A percentile compares a stretch with the other conserved stretches of the same genome.
These are phyloP conservation scores for Candida caryicola DNA, from an alignment of 805 yeast genomes.

Conservation along the genomic window DNA sequence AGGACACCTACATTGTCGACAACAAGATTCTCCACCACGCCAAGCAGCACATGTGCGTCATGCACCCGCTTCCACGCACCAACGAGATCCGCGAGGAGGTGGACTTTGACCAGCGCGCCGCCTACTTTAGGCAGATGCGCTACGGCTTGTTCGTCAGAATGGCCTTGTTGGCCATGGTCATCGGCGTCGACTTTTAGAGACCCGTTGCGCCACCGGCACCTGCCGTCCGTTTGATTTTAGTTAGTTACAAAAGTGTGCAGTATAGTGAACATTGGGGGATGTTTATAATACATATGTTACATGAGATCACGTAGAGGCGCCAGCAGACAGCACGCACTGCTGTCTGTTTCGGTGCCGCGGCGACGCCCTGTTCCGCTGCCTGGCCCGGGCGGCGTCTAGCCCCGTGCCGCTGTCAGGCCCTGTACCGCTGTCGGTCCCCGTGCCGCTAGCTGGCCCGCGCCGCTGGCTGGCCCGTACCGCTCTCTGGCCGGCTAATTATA, in stretches of 20 bases:
- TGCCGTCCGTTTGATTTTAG: too few relatives aligned
- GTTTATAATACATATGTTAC: not conserved
- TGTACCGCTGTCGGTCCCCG: too few relatives aligned
- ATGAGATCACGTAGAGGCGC: too few relatives aligned
- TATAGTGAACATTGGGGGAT: not conserved
- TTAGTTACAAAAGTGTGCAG: not conserved
- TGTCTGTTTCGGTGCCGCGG: too few relatives aligned
- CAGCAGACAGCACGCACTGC: too few relatives aligned
- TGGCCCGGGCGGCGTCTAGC: too few relatives aligned
- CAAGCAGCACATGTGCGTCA: slow-evolving; percentile 96
- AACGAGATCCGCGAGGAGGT: slow-evolving; percentile 97
- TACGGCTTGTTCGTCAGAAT: slow-evolving; percentile 97
- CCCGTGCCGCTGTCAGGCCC: too few relatives aligned
- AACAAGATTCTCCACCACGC: slow-evolving; percentile 88
- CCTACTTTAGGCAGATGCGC: slow-evolving; percentile 99
- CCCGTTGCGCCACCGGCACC: too few relatives aligned
- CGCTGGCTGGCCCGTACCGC: too few relatives aligned
- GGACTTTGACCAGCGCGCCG: slow-evolving; percentile 98
- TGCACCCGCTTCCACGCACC: slow-evolving; percentile 99
- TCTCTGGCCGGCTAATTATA: too few relatives aligned
- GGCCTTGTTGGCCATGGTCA: slow-evolving; percentile 97
- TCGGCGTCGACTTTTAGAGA: slow-evolving; percentile 81
- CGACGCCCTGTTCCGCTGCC: too few relatives aligned
- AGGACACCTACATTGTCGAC: slow-evolving; percentile 89
- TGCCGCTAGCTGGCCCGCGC: too few relatives aligned